phyloP scores from a whole-genome alignment of 805 yeast species.

The Metschnikowia drakensbergensis region DNA sequence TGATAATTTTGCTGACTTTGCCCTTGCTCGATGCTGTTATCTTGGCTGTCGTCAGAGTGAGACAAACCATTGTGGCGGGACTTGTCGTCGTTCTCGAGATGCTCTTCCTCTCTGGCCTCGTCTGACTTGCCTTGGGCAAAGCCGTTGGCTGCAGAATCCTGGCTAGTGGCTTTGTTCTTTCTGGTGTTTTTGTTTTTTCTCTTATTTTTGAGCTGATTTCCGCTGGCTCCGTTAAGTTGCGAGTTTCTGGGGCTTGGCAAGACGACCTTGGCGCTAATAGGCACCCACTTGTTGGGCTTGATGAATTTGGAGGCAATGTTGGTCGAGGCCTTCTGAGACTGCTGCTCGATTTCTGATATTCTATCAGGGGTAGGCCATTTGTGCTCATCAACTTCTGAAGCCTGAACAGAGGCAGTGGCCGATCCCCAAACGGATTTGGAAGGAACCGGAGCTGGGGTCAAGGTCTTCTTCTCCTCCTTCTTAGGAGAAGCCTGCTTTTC shows the following conservation, averaged over 20 bases:
- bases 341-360: slow-evolving; percentile 16
- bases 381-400: slow-evolving; percentile 34
- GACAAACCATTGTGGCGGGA: slow-evolving; percentile 1
- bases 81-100: slow-evolving; percentile 6
- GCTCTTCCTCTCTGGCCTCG: slow-evolving; percentile 9
- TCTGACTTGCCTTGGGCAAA: slow-evolving; percentile 12
- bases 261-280: slow-evolving; percentile 40
- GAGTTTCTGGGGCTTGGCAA: slow-evolving; percentile 35
- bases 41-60: slow-evolving; percentile 9
- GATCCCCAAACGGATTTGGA: slow-evolving; percentile 41
- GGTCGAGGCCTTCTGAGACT: slow-evolving; percentile 14
- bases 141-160: slow-evolving; percentile 8
- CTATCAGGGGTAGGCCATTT: slow-evolving; percentile 45
- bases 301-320: slow-evolving; percentile 27
- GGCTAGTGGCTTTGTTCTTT: slow-evolving; percentile 14
- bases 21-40: slow-evolving; percentile 7
- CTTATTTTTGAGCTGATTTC: slow-evolving; percentile 24
- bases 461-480: slow-evolving; percentile 28
- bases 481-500: slow-evolving; percentile 6
- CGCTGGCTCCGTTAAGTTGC: slow-evolving; percentile 16
- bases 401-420: slow-evolving; percentile 16
- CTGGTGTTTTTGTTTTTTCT: slow-evolving; percentile 24
- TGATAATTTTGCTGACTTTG: slow-evolving; percentile 10
- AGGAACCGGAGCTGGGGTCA: slow-evolving; percentile 47
- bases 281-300: slow-evolving; percentile 46